These are phyloP conservation scores for Blastomyces silverae DNA, from an alignment of 2,329 filamentous ascomycete genomes.

Conservation along the genomic window DNA sequence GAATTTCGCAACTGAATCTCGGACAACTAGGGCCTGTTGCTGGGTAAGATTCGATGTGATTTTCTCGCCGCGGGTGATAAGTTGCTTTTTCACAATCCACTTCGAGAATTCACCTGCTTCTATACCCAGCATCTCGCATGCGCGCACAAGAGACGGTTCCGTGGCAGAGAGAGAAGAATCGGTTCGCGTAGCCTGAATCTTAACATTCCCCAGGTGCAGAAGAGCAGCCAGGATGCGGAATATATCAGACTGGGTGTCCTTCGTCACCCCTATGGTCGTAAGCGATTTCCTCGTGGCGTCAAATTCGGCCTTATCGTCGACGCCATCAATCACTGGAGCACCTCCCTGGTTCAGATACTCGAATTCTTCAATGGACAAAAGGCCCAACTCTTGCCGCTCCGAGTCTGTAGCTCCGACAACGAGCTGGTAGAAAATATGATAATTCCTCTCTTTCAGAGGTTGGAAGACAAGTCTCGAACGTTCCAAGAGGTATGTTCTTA, in stretches of 20 bases:
- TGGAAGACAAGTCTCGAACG: constrained; percentile 95
- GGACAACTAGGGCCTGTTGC: constrained; percentile 86
- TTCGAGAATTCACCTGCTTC: constrained; percentile 80
- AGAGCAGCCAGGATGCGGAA: constrained; percentile 87
- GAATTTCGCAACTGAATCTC: constrained; percentile 96
- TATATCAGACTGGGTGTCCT: constrained; percentile 69
- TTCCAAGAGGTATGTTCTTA: constrained; percentile 90
- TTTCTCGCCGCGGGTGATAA: constrained; percentile 93
- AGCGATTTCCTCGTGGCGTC: constrained; percentile 79
- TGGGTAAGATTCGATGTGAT: constrained; percentile 93
- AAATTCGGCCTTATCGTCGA: constrained; percentile 94
- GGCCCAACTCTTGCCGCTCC: constrained; percentile 69
- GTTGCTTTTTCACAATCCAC: constrained; percentile 98
- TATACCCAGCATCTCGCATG: constrained; percentile 80
- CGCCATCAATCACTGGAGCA: constrained; percentile 81
- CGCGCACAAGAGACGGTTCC: constrained; percentile 74
- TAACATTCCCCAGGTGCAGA: constrained; percentile 91
- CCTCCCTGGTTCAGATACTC: constrained; percentile 95
- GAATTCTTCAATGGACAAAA: constrained; percentile 81
- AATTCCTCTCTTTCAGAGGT: constrained; percentile 94
- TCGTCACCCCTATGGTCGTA: constrained; percentile 74
- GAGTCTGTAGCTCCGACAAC: constrained; percentile 83
- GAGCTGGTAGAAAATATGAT: constrained; percentile 98
- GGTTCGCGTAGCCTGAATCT: constrained; percentile 82
- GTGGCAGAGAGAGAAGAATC: constrained; percentile 75